A percentile compares a stretch with the other conserved stretches of the same genome.
phyloP scores from a whole-genome alignment of 768 basidiomycete genomes.

The Boletellus sp. region DNA sequence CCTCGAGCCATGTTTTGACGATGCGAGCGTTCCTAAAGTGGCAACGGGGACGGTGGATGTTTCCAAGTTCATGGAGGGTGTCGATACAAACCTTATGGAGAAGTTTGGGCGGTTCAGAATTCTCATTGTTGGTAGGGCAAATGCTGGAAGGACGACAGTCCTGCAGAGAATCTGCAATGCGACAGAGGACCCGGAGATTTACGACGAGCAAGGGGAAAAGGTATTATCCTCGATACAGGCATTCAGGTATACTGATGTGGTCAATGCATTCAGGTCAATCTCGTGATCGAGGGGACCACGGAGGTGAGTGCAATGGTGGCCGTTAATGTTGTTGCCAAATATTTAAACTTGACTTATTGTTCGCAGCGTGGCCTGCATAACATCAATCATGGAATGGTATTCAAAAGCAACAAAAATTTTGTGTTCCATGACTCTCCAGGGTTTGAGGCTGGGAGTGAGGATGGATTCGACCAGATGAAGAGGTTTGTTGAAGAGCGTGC shows the following conservation, averaged over 20 bases:
- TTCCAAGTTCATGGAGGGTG: background rate
- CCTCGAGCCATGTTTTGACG: background rate
- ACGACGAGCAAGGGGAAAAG: too few species aligned
- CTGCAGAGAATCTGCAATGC: background rate
- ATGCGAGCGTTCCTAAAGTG: too few species aligned
- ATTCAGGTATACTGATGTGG: too few species aligned
- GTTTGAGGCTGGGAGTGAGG: background rate
- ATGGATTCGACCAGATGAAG: background rate
- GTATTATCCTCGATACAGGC: background rate
- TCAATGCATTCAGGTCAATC: background rate
- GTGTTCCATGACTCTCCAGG: background rate
- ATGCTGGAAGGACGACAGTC: background rate
- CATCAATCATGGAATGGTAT: background rate
- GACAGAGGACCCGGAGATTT: background rate
- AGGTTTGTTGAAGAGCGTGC: background rate
- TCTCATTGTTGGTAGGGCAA: too few species aligned
- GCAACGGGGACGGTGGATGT: background rate
- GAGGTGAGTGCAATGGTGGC: background rate
- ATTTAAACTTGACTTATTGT: too few species aligned
- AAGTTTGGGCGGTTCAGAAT: too few species aligned
- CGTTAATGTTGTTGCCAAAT: too few species aligned
- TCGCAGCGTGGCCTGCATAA: background rate
- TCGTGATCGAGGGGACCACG: background rate
- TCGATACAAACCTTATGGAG: background rate
- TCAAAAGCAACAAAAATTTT: background rate